Base-by-base conservation (phyloP, 305 asterid species). In the Coffea humblotiana region DNA sequence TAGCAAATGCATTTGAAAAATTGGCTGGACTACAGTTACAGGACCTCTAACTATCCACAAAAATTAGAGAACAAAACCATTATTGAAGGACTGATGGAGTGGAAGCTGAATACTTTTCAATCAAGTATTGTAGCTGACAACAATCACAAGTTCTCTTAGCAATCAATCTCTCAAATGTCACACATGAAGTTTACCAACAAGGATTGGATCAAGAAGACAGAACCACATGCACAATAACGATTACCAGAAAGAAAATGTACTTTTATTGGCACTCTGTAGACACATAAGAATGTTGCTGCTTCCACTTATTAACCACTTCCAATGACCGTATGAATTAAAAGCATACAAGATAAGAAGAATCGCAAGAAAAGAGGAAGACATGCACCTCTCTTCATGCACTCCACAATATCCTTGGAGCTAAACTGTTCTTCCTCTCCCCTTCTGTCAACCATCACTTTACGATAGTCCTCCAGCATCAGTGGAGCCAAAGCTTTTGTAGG, bases 401-500 rank as follows among this genome's bases (percentile, higher is more conserved):
- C 88, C 82, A 37, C 78, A 80, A 95, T 95, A 85, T 95, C 78
- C 83, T 92, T 90, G 72, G 89, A 83, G 78, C 84, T 95, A 86
- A 95, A 95, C 79, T 86, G 94, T 83, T 90, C 97, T 78, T 85
- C 85, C 85, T 92, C 97, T 84, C 97, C 98, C 78, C 93, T 86
- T 87, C 92, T 89, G 65, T 92, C 98, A 80, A 92, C 92, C 94
- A 91, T 89, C 76, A 94, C 91, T 81, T 90, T 93, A 25, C 98
- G 89, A 82, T 92, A 87, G 86, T 95, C 99, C 87, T 93, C 97
- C 58, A 95, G 92, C 97, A 92, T 90, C 61, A 91, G 72, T 8
- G 99, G 98, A 61, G 91, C 98, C 86, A 95, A 85, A 65, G 99
- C 99, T 86, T 95, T 95, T 47, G 99, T 95, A 79, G 99, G 99